Conservation (phyloP, 805 yeast species). For the Cyberlindnera maclurae region DNA sequence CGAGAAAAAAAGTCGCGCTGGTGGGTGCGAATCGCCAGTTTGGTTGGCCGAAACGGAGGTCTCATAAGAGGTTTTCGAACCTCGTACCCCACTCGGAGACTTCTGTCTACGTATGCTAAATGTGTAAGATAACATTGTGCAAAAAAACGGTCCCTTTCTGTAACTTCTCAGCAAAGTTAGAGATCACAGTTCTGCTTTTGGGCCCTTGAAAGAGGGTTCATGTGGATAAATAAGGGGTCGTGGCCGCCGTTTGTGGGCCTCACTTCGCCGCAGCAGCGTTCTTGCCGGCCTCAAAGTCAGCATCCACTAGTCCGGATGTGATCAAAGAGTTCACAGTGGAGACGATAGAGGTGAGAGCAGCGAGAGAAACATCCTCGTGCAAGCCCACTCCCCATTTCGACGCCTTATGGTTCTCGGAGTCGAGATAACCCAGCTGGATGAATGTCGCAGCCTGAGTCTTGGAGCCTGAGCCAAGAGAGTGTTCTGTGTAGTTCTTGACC, state of each 20-base stretch:
- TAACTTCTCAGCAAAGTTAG: no score
- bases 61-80: no score
- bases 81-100: no score
- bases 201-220: not conserved
- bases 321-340: slow-evolving; percentile 49
- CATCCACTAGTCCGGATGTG: slow-evolving; percentile 16
- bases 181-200: not conserved
- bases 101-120: no score
- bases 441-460: slow-evolving; percentile 70
- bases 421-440: slow-evolving; percentile 49
- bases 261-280: slow-evolving; percentile 1
- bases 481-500: slow-evolving; percentile 64
- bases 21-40: no score
- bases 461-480: slow-evolving; percentile 66
- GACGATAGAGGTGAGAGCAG: slow-evolving; percentile 64
- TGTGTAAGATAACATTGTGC: not conserved
- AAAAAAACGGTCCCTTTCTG: not conserved
- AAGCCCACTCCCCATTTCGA: slow-evolving; percentile 87
- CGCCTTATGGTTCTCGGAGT: slow-evolving; percentile 34
- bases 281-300: slow-evolving; percentile 1
- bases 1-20: no score
- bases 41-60: not conserved
- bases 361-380: slow-evolving; percentile 82
- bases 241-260: not conserved
- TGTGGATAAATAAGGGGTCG: not conserved